phyloP scores from a whole-genome alignment of 2,329 filamentous ascomycete genomes.

The Pseudophaeomoniella oleicola region DNA sequence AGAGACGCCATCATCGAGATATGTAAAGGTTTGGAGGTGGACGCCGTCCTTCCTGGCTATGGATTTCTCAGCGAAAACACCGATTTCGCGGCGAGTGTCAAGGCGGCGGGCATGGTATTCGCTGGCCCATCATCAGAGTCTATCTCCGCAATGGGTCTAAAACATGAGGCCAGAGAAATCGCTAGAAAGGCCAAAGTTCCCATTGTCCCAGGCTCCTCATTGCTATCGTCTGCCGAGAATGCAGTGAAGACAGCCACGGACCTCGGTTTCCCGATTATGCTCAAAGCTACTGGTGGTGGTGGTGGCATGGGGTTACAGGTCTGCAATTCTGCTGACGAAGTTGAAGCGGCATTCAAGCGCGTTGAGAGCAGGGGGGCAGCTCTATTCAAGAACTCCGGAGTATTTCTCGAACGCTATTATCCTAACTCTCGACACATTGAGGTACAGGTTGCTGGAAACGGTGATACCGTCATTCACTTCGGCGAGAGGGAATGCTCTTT shows the following conservation, averaged over 20 bases:
- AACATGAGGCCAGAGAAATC: conserved; percentile 41
- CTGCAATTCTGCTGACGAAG: conserved; percentile 53
- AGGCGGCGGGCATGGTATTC: conserved; percentile 41
- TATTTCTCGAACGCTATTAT: conserved; percentile 76
- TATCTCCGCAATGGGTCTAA: conserved; percentile 44
- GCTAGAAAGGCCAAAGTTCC: conserved; percentile 38
- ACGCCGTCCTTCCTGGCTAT: conserved; percentile 53
- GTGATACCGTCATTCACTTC: conserved; percentile 64
- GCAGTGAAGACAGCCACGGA: conserved; percentile 27
- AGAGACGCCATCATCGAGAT: conserved; percentile 31
- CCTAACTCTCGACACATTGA: conserved; percentile 71
- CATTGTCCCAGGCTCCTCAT: conserved; percentile 39
- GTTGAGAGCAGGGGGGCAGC: conserved; percentile 63
- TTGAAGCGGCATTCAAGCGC: conserved; percentile 53
- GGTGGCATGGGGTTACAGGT: conserved; percentile 78
- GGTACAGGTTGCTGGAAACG: conserved; percentile 81
- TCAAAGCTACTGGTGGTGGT: conserved; percentile 69
- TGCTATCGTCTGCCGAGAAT: conserved; percentile 31
- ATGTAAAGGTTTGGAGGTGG: conserved; percentile 32
- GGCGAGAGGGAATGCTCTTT: conserved; percentile 82
- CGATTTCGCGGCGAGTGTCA: conserved; percentile 41
- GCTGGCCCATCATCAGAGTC: conserved; percentile 40
- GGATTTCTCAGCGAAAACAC: conserved; percentile 52
- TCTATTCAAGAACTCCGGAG: conserved; percentile 70
- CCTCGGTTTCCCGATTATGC: conserved; percentile 45